These are phyloP conservation scores for Penicillium simplicissimum DNA, from an alignment of 495 filamentous ascomycete species.

Conservation along the genomic window DNA sequence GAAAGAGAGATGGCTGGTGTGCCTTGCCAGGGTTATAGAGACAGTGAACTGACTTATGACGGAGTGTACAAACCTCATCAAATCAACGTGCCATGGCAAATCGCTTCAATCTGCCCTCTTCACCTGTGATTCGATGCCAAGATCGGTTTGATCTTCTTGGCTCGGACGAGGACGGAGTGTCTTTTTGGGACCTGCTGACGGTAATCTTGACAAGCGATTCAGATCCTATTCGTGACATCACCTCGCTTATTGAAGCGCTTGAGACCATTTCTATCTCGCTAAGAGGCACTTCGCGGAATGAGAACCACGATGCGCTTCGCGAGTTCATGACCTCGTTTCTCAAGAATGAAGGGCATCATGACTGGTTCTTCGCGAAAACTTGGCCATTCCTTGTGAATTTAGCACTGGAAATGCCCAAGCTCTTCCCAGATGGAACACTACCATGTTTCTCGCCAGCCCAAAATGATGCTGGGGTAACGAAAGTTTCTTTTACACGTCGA, in stretches of 20 bases:
- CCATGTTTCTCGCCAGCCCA: background rate
- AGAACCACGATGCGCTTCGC: background rate
- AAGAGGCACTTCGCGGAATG: background rate
- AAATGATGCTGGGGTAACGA: background rate
- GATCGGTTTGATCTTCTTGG: constrained; percentile 1
- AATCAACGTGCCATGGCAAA: background rate
- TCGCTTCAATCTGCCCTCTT: constrained; percentile 3
- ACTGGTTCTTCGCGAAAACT: background rate
- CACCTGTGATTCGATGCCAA: background rate
- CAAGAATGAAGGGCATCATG: background rate
- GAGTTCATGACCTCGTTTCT: background rate
- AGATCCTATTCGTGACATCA: background rate
- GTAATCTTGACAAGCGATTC: background rate
- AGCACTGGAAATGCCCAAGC: background rate
- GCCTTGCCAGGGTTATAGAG: background rate
- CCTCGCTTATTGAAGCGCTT: background rate
- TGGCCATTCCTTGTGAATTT: background rate
- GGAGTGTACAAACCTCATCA: background rate
- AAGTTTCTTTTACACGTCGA: background rate
- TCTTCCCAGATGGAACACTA: background rate
- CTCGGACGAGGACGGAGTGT: background rate
- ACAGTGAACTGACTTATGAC: background rate
- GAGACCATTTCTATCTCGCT: background rate
- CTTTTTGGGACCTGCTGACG: background rate
- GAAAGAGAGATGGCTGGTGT: background rate